phyloP scores from a whole-genome alignment of 2,329 filamentous ascomycete genomes.

The Aspergillus hiratsukae region DNA sequence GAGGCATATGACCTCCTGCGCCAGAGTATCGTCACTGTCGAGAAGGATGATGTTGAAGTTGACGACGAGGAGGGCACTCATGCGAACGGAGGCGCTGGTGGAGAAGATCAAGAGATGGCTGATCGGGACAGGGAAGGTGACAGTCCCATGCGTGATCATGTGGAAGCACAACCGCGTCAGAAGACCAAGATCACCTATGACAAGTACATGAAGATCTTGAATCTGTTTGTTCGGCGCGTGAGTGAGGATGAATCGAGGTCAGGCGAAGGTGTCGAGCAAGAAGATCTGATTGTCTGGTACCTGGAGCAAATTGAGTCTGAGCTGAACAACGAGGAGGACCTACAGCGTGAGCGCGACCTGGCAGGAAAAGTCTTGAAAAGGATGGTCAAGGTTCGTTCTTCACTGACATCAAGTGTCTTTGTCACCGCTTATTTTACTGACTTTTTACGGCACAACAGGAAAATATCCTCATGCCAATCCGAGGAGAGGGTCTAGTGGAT shows the following conservation, averaged over 20 bases:
- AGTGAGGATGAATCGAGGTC: slow-evolving; percentile 71
- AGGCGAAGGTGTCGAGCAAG: slow-evolving; percentile 79
- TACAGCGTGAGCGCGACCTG: slow-evolving; percentile 68
- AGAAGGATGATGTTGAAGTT: slow-evolving; percentile 95
- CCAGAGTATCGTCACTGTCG: slow-evolving; percentile 94
- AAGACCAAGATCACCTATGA: slow-evolving; percentile 93
- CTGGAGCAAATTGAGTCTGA: slow-evolving; percentile 85
- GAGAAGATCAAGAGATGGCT: slow-evolving; percentile 49
- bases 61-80: slow-evolving; percentile 69
- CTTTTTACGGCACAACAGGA: slow-evolving; percentile 41
- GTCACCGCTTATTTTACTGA: slow-evolving; percentile 1
- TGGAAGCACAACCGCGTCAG: slow-evolving; percentile 47
- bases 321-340: slow-evolving; percentile 73
- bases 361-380: slow-evolving; percentile 84
- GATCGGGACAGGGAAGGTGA: slow-evolving; percentile 47
- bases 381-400: slow-evolving; percentile 78
- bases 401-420: neutral
- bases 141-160: slow-evolving; percentile 51
- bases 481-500: slow-evolving; percentile 85
- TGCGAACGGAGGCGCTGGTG: slow-evolving; percentile 45
- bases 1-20: slow-evolving; percentile 89
- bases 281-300: slow-evolving; percentile 82
- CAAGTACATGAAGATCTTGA: slow-evolving; percentile 88
- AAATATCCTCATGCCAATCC: slow-evolving; percentile 55
- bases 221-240: slow-evolving; percentile 75